Conservation (phyloP, 768 basidiomycete genomes). For the Pisolithus microcarpus region DNA sequence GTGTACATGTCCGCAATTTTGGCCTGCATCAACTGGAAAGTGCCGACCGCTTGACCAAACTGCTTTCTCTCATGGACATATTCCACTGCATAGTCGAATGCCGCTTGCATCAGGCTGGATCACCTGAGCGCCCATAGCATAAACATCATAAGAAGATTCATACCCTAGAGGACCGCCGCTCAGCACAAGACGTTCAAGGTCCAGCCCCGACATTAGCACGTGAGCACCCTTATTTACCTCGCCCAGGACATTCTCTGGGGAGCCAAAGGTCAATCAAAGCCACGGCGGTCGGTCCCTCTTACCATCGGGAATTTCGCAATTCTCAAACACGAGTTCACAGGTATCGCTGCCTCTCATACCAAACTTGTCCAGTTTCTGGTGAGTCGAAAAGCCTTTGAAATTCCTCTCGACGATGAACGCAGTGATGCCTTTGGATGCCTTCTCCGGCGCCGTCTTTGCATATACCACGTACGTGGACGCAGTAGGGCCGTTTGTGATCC, state of each 20-base stretch:
- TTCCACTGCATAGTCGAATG: conserved; percentile 80
- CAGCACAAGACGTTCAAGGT: conserved; percentile 85
- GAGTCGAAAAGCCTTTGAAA: conserved; percentile 80
- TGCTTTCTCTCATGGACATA: conserved; percentile 94
- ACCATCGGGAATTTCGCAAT: conserved; percentile 88
- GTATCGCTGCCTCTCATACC: conserved; percentile 97
- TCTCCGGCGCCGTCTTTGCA: conserved; percentile 75
- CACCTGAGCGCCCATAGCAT: conserved; percentile 5
- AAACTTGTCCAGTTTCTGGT: conserved; percentile 89
- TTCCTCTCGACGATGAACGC: conserved; percentile 84
- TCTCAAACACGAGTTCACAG: conserved; percentile 86
- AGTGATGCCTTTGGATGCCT: conserved; percentile 83
- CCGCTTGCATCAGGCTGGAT: conserved; percentile 80
- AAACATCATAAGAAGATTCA: conserved; percentile 6
- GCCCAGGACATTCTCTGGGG: conserved; percentile 76
- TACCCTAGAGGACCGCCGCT: conserved; percentile 90
- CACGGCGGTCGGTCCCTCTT: conserved; percentile 6
- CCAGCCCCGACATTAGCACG: conserved; percentile 92
- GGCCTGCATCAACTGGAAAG: conserved; percentile 94
- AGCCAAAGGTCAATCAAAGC: background rate
- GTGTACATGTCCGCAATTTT: conserved; percentile 95
- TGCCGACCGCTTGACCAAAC: conserved; percentile 80
- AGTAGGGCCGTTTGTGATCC: conserved; percentile 93
- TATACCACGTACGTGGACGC: conserved; percentile 92
- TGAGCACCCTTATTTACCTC: conserved; percentile 69